Percentiles rank a stretch among this genome's conserved stretches.
Evolutionary conservation across 352 stramenopile genomes (phyloP).

Genomic region (Pythium rhizo-oryzae): DNA sequence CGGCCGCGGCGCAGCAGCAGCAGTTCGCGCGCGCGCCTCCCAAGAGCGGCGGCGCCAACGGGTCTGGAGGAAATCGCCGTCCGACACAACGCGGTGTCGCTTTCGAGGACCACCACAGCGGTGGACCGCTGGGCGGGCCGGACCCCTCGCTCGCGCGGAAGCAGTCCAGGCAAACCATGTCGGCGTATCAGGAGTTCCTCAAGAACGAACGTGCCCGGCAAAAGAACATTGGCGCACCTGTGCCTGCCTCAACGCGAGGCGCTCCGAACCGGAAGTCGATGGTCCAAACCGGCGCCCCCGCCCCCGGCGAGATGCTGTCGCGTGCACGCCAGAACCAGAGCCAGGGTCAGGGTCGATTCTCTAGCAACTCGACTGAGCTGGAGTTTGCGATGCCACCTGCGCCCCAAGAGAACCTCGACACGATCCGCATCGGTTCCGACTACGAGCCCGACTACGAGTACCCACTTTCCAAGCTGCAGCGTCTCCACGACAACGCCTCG

Average conservation of each 20-base stretch:
- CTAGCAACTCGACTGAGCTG: constrained; percentile 10
- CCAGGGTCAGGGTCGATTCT: background rate
- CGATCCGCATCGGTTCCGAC: constrained; percentile 45
- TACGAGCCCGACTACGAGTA: constrained; percentile 39
- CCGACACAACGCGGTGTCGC: background rate
- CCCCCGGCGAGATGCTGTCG: constrained; percentile 11
- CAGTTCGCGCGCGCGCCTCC: background rate
- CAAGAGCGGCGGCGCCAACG: background rate
- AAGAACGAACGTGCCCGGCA: constrained; percentile 24
- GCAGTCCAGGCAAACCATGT: constrained; percentile 10
- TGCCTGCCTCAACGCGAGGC: background rate
- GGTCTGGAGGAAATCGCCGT: background rate
- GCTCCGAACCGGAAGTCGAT: constrained; percentile 19
- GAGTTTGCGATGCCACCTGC: constrained; percentile 9
- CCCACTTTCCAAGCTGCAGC: constrained; percentile 31
- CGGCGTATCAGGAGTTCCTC: constrained; percentile 32
- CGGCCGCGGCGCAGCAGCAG: background rate
- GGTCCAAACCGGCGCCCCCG: constrained; percentile 4
- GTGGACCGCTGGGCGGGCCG: background rate
- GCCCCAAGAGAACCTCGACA: constrained; percentile 25
- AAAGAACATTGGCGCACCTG: constrained; percentile 12
- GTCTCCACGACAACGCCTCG: constrained; percentile 22
- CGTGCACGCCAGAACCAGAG: constrained; percentile 21
- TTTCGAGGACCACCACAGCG: background rate
- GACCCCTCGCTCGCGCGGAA: constrained; percentile 13